A percentile compares a stretch with the other conserved stretches of the same genome.
phyloP scores from a whole-genome alignment of 202 grass and related monocot genomes.

The Saccharum hybrid region DNA sequence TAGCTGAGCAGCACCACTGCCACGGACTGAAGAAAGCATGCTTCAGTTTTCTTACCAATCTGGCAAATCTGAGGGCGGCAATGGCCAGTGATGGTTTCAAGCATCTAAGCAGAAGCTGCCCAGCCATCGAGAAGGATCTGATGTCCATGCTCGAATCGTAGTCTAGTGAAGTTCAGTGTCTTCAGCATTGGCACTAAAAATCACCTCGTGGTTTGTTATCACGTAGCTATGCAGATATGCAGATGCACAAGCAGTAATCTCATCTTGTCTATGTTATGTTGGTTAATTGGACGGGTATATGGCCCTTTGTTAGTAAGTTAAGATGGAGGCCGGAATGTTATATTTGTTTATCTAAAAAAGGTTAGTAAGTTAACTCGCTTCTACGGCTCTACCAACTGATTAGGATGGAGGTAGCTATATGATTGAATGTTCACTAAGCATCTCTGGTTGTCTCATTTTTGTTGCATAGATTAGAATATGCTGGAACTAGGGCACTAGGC shows the following conservation, averaged over 20 bases:
- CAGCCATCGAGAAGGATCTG: conserved; percentile 16
- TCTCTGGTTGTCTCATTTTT: not conserved
- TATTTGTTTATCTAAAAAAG: too few relatives aligned
- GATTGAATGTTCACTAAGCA: not conserved
- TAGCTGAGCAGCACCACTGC: conserved; percentile 25
- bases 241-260: not conserved
- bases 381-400: not conserved
- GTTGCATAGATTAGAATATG: not conserved
- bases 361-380: not conserved
- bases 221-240: not conserved
- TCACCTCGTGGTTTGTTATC: not conserved
- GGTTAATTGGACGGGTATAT: not conserved
- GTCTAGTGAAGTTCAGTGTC: not conserved
- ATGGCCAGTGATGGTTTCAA: not conserved
- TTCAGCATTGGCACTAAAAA: not conserved
- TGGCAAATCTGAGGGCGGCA: not conserved
- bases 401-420: not conserved
- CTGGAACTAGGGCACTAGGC: not conserved
- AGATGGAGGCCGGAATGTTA: too few relatives aligned
- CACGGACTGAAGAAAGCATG: conserved; percentile 29
- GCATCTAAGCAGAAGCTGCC: conserved; percentile 24
- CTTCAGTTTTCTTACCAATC: conserved; percentile 24
- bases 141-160: not conserved
- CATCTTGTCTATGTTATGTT: not conserved
- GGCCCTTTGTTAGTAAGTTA: not conserved